phyloP scores from a whole-genome alignment of 2,329 filamentous ascomycete species.

The Venturia oleaginea region DNA sequence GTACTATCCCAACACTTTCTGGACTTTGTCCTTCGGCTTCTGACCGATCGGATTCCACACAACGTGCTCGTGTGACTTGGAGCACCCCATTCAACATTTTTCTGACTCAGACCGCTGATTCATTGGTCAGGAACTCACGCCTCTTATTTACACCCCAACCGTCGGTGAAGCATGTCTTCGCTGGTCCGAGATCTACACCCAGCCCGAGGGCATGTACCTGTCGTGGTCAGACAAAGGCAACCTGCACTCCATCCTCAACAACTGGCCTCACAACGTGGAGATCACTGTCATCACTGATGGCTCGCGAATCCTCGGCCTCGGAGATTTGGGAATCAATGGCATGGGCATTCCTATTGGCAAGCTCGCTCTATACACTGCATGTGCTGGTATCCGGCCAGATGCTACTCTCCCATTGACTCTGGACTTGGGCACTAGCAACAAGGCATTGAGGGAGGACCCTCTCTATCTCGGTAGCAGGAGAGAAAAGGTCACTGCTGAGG shows the following conservation, averaged over 20 bases:
- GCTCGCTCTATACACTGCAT: slow-evolving; percentile 87
- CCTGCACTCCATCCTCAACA: slow-evolving; percentile 76
- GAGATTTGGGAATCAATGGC: slow-evolving; percentile 91
- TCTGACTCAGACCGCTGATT: slow-evolving; percentile 4
- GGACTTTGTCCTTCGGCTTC: neutral
- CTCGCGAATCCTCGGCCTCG: slow-evolving; percentile 83
- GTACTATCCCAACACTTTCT: neutral
- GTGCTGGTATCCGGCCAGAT: slow-evolving; percentile 84
- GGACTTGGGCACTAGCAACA: slow-evolving; percentile 56
- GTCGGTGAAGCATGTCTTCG: slow-evolving; percentile 94
- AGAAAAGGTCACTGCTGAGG: slow-evolving; percentile 65
- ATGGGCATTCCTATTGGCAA: slow-evolving; percentile 98
- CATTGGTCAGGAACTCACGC: slow-evolving; percentile 58
- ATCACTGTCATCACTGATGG: slow-evolving; percentile 97
- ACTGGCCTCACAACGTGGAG: slow-evolving; percentile 91
- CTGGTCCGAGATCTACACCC: slow-evolving; percentile 92
- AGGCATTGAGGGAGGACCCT: slow-evolving; percentile 62
- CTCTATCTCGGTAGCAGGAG: slow-evolving; percentile 85
- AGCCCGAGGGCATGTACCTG: slow-evolving; percentile 90
- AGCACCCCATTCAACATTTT: slow-evolving; percentile 7
- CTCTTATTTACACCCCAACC: slow-evolving; percentile 78
- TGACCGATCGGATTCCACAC: neutral
- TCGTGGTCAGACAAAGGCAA: slow-evolving; percentile 91
- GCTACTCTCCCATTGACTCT: slow-evolving; percentile 53
- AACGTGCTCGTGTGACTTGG: neutral